Conservation (phyloP, 2,329 filamentous ascomycete genomes). For the Trichoderma asperellum region DNA sequence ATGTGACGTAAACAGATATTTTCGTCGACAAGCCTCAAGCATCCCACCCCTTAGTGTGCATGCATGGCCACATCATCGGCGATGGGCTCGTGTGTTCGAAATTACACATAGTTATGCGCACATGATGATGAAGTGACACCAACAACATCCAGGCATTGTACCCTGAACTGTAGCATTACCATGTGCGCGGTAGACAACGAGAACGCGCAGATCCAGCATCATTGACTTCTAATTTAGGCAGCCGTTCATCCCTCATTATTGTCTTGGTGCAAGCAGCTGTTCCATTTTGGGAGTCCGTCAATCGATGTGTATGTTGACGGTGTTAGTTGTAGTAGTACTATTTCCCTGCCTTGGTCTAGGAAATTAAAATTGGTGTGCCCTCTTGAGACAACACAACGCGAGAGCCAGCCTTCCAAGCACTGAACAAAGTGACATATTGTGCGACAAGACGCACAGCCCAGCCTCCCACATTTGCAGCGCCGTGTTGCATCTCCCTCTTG, state of each 20-base stretch:
- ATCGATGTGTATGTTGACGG: not conserved
- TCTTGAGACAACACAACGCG: not conserved
- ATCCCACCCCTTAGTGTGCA: constrained; percentile 6
- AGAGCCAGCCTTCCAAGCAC: not conserved
- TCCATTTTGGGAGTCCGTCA: constrained; percentile 5
- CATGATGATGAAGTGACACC: constrained; percentile 17
- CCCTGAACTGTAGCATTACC: not conserved
- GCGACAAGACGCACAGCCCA: constrained; percentile 12
- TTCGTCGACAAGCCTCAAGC: constrained; percentile 7
- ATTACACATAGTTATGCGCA: constrained; percentile 24
- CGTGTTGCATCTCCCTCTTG: constrained; percentile 5
- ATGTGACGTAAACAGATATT: constrained; percentile 24
- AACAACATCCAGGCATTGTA: not conserved
- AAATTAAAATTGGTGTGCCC: constrained; percentile 12
- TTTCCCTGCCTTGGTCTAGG: constrained; percentile 19
- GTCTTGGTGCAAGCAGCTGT: not conserved
- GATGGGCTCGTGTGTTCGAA: constrained; percentile 20
- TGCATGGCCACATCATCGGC: constrained; percentile 27
- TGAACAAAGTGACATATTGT: constrained; percentile 12
- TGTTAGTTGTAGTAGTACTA: not conserved
- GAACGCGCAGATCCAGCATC: constrained; percentile 24
- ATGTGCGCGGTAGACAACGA: not conserved
- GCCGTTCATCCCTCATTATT: constrained; percentile 9
- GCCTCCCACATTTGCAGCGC: constrained; percentile 8
- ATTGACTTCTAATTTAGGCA: constrained; percentile 20